Base-by-base conservation (phyloP, 176 grass and related monocot genomes). In the Calamus simplicifolius region DNA sequence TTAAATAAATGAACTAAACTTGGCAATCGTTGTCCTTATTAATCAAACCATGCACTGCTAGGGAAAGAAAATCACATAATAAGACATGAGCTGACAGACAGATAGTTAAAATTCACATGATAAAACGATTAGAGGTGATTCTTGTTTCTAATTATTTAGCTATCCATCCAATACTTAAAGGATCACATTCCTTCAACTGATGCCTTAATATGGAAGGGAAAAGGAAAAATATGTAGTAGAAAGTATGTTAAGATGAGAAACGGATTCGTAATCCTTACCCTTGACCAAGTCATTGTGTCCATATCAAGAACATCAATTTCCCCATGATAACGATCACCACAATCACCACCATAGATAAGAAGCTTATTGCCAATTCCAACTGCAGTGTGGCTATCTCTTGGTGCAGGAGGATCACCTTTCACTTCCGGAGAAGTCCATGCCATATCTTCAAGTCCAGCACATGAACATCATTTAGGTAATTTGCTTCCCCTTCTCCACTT, bases 321-420 rank as follows among this genome's bases (percentile, higher is more conserved):
- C n/a, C 87, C 84, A 10, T 85, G 93, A 73, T 92, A 98, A 3
- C 79, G 81, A 66, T 98, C 84, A 1, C 87, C 93, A 13, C 87
- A 92, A 67, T 98, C 93, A 17, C 93, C 93, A 18, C 88, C 93
- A 25, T 85, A 92, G 55, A 98, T 63, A 58, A 85, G 68, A 49
- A 98, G 77, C 76, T 83, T 83, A 29, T 56, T 61, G 16, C 81
- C 81, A 13, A 98, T 54, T 0, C 73, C 73, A 18, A 87, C 76
- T n/a, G 93, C 84, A 60, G 77, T 75, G 52, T 98, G 93, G 77
- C 88, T 98, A 68, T 98, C 93, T 62, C 93, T 98, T 17, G 87
- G 84, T 4, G 84, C 84, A 4, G 87, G 93, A 0, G 51, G 27
- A 6, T 83, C 79, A 25, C 81, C 75, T 58, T 75, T 77, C 16